These are phyloP conservation scores for Zancudomyces culisetae DNA, from an alignment of 371 early-diverging fungal species.

Conservation along the genomic window DNA sequence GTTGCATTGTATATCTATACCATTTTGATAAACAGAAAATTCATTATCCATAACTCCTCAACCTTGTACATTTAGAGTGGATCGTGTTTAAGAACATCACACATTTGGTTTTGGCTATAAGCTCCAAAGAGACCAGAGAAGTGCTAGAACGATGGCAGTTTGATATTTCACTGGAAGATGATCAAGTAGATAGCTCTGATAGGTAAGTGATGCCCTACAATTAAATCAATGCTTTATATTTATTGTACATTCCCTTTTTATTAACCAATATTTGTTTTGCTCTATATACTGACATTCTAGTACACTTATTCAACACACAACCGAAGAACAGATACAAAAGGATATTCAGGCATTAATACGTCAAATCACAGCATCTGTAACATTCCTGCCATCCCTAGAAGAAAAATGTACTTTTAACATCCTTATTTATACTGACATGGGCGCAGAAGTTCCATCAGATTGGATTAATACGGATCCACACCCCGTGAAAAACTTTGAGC, in stretches of 20 bases:
- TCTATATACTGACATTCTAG: no score
- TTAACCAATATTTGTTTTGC: not conserved
- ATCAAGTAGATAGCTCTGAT: not conserved
- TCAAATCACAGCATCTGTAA: conserved; percentile 74
- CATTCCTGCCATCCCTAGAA: conserved; percentile 72
- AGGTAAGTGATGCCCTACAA: not conserved
- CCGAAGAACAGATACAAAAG: conserved; percentile 39
- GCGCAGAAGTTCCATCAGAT: conserved; percentile 62
- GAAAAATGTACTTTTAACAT: conserved; percentile 81
- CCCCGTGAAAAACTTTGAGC: conserved; percentile 62
- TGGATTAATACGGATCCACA: conserved; percentile 74
- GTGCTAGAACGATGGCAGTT: conserved; percentile 88
- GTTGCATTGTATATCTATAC: no score
- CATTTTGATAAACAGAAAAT: no score
- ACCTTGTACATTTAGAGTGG: conserved; percentile 35
- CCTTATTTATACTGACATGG: conserved; percentile 67
- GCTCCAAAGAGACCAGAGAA: conserved; percentile 53
- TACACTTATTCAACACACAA: conserved; percentile 18
- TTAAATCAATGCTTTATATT: not conserved
- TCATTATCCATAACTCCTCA: no score
- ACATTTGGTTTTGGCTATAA: conserved; percentile 67
- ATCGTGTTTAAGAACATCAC: conserved; percentile 40
- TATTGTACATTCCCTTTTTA: not conserved
- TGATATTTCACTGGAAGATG: conserved; percentile 41
- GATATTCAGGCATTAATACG: conserved; percentile 77